Conservation (phyloP, 2,329 filamentous ascomycete genomes). For the Colletotrichum tabaci region DNA sequence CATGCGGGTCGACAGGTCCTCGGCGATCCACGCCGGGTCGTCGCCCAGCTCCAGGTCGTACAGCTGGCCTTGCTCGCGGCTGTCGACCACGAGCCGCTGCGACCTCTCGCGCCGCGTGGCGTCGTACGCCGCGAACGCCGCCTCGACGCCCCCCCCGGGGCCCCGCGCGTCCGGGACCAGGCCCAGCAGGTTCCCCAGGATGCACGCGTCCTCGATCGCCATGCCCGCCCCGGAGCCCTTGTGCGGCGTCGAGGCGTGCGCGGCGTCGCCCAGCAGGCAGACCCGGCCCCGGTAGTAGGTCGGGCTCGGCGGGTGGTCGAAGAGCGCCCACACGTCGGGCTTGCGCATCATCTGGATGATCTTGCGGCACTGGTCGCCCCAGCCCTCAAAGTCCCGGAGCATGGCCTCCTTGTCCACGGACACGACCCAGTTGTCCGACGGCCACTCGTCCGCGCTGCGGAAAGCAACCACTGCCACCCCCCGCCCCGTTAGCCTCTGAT, state of each 20-base stretch:
- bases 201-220: slow-evolving; percentile 47
- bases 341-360: slow-evolving; percentile 38
- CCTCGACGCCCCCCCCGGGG: slow-evolving; percentile 8
- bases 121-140: slow-evolving; percentile 42
- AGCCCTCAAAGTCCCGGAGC: slow-evolving; percentile 31
- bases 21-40: slow-evolving; percentile 26
- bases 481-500: not conserved
- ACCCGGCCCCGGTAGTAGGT: slow-evolving; percentile 42
- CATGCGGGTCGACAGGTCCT: slow-evolving; percentile 27
- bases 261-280: slow-evolving; percentile 47
- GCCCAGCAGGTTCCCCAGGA: slow-evolving; percentile 41
- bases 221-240: slow-evolving; percentile 46
- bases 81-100: slow-evolving; percentile 28
- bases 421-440: slow-evolving; percentile 34
- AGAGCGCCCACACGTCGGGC: slow-evolving; percentile 38
- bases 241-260: slow-evolving; percentile 47
- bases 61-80: slow-evolving; percentile 28
- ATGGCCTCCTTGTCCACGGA: slow-evolving; percentile 29
- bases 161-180: slow-evolving; percentile 11
- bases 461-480: slow-evolving; percentile 19
- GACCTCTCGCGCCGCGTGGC: slow-evolving; percentile 25
- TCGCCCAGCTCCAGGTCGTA: slow-evolving; percentile 39
- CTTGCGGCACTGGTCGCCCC: slow-evolving; percentile 20
- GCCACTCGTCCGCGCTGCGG: slow-evolving; percentile 29
- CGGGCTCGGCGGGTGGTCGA: slow-evolving; percentile 36